Conservation (phyloP, 2,329 filamentous ascomycete genomes). For the Westerdykella aurantiaca region DNA sequence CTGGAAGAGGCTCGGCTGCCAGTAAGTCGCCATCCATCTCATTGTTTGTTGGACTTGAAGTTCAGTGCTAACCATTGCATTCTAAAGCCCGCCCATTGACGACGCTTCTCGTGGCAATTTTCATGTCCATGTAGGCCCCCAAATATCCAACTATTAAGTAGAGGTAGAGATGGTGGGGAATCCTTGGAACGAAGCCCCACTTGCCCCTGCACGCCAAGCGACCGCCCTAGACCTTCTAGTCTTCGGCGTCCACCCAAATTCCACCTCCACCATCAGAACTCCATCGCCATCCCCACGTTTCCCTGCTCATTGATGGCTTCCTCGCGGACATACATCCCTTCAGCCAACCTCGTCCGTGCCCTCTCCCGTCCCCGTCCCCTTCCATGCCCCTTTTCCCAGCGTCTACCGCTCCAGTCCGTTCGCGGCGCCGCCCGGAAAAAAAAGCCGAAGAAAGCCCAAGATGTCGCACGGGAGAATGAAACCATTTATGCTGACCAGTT, state of each 20-base stretch:
- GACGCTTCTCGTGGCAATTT: too few relatives aligned
- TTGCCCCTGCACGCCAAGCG: too few relatives aligned
- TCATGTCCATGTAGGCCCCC: too few relatives aligned
- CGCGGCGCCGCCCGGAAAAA: conserved; percentile 9
- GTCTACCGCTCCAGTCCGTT: conserved; percentile 10
- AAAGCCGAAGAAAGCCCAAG: conserved; percentile 2
- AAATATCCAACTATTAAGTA: too few relatives aligned
- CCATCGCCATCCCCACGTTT: too few relatives aligned
- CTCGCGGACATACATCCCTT: conserved; percentile 22
- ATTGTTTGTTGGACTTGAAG: too few relatives aligned
- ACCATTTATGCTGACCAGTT: not conserved
- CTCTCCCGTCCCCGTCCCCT: conserved; percentile 16
- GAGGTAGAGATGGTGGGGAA: too few relatives aligned
- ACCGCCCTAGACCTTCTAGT: not conserved
- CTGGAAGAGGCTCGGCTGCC: too few relatives aligned
- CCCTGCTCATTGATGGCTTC: conserved; percentile 9
- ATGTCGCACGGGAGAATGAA: not conserved
- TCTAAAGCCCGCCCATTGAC: too few relatives aligned
- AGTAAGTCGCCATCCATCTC: too few relatives aligned
- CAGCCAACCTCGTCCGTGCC: conserved; percentile 19
- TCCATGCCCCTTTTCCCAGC: conserved; percentile 16
- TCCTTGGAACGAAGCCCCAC: too few relatives aligned
- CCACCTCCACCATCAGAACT: conserved; percentile 2
- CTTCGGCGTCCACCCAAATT: conserved; percentile 5
- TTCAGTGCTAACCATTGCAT: too few relatives aligned